phyloP scores from a whole-genome alignment of 2,329 filamentous ascomycete species.

The Escovopsis weberi region DNA sequence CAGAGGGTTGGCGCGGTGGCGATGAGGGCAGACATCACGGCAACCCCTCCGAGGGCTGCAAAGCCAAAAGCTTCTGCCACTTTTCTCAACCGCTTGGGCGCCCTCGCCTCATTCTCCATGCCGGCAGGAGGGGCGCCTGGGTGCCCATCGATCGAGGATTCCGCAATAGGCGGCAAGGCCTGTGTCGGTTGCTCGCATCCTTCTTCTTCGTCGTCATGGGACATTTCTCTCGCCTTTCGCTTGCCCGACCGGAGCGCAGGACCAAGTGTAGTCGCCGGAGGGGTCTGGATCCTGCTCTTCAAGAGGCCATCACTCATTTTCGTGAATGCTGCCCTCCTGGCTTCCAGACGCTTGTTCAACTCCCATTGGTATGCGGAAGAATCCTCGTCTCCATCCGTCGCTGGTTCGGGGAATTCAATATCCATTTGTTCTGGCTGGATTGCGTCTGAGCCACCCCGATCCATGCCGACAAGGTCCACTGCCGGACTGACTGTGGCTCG shows the following conservation, averaged over 20 bases:
- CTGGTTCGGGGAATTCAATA: background rate
- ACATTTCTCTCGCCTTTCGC: conserved; percentile 17
- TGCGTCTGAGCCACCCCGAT: background rate
- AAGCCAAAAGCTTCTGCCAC: conserved; percentile 22
- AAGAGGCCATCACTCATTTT: background rate
- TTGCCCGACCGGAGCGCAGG: conserved; percentile 6
- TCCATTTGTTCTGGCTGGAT: background rate
- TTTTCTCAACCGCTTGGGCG: conserved; percentile 19
- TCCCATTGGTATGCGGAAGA: conserved; percentile 17
- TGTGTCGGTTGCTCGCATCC: background rate
- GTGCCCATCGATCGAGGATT: background rate
- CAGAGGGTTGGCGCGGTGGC: conserved; percentile 20
- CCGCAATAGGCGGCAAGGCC: background rate
- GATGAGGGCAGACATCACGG: conserved; percentile 25
- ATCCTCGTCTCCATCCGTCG: conserved; percentile 9
- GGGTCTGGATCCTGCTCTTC: background rate
- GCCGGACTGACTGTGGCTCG: background rate
- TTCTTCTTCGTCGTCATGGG: conserved; percentile 6
- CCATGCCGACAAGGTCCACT: background rate
- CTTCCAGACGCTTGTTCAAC: background rate
- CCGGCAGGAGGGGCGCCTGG: background rate
- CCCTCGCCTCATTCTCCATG: conserved; percentile 2
- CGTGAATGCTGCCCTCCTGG: background rate
- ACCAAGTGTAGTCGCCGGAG: background rate
- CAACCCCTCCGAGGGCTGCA: conserved; percentile 22